A percentile compares a stretch with the other conserved stretches of the same genome.
These are phyloP conservation scores for Coemansia sp. DNA, from an alignment of 192 early-diverging fungal species.

Conservation along the genomic window DNA sequence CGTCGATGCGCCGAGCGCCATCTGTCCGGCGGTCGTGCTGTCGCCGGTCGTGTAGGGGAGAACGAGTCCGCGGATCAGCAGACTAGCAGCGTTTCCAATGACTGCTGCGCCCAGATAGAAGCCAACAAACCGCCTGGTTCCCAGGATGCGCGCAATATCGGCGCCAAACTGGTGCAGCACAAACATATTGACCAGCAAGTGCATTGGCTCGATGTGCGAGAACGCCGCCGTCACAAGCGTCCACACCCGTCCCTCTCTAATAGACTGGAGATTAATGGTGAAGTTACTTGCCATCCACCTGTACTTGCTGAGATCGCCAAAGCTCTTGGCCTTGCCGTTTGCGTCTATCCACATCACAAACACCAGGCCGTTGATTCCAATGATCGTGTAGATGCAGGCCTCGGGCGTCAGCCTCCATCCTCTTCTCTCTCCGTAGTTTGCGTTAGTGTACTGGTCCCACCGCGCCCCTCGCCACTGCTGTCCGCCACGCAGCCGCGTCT, in stretches of 20 bases:
- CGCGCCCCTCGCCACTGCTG: constrained; percentile 44
- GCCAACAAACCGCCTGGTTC: constrained; percentile 22
- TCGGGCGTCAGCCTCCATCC: constrained; percentile 37
- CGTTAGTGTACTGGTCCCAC: constrained; percentile 51
- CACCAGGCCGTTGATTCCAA: constrained; percentile 41
- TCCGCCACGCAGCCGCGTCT: constrained; percentile 14
- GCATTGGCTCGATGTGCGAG: constrained; percentile 47
- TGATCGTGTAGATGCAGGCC: constrained; percentile 25
- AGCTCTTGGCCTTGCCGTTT: constrained; percentile 9
- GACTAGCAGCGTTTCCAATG: constrained; percentile 33
- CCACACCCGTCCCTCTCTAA: constrained; percentile 41
- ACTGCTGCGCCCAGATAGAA: constrained; percentile 46
- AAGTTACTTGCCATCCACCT: constrained; percentile 43
- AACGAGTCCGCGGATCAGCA: constrained; percentile 26
- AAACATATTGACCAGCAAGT: constrained; percentile 54
- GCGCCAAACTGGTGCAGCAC: constrained; percentile 48
- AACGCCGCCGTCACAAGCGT: constrained; percentile 56
- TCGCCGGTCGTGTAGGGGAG: constrained; percentile 15
- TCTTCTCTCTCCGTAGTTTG: constrained; percentile 38
- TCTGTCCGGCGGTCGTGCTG: constrained; percentile 9
- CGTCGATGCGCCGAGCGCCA: constrained; percentile 51
- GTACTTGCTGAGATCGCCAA: constrained; percentile 21
- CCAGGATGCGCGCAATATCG: constrained; percentile 34
- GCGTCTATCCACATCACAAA: constrained; percentile 42
- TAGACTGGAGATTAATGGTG: constrained; percentile 31